Percentiles rank a stretch among this genome's conserved stretches.
phyloP scores from a whole-genome alignment of 1,284 basidiomycete species.

The Farysia itapuensis region DNA sequence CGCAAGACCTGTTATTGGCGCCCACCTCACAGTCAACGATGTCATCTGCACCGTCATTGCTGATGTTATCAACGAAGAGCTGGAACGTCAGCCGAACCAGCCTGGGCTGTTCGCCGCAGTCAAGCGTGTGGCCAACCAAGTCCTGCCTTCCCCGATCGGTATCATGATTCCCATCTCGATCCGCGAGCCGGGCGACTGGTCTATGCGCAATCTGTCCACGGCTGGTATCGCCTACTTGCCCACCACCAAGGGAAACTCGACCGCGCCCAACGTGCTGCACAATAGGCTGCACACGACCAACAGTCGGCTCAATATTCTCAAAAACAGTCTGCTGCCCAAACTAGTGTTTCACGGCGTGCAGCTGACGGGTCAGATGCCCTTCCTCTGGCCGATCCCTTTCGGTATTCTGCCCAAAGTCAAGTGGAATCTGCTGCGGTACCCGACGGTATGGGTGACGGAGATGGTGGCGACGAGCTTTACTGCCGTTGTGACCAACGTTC shows the following conservation, averaged over 20 bases:
- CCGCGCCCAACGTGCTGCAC: slow-evolving; percentile 28
- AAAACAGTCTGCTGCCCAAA: slow-evolving; percentile 44
- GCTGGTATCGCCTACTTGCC: slow-evolving; percentile 51
- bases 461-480: slow-evolving; percentile 30
- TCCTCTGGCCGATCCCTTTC: slow-evolving; percentile 23
- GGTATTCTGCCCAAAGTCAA: slow-evolving; percentile 11
- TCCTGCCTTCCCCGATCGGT: slow-evolving; percentile 40
- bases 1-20: slow-evolving; percentile 25
- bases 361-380: slow-evolving; percentile 41
- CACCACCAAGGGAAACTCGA: slow-evolving; percentile 19
- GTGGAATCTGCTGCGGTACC: slow-evolving; percentile 11
- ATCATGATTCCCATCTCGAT: slow-evolving; percentile 55
- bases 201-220: slow-evolving; percentile 54
- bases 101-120: slow-evolving; percentile 17
- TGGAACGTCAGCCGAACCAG: slow-evolving; percentile 13
- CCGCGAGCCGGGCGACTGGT: slow-evolving; percentile 48
- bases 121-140: slow-evolving; percentile 17
- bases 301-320: slow-evolving; percentile 42
- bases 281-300: slow-evolving; percentile 43
- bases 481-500: slow-evolving; percentile 56
- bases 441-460: slow-evolving; percentile 11
- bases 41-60: slow-evolving; percentile 52
- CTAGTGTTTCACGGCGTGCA: slow-evolving; percentile 40
- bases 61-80: slow-evolving; percentile 46
- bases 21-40: slow-evolving; percentile 57